Evolutionary conservation across 805 yeast species (phyloP).

Genomic region (Yarrowia sp.): DNA sequence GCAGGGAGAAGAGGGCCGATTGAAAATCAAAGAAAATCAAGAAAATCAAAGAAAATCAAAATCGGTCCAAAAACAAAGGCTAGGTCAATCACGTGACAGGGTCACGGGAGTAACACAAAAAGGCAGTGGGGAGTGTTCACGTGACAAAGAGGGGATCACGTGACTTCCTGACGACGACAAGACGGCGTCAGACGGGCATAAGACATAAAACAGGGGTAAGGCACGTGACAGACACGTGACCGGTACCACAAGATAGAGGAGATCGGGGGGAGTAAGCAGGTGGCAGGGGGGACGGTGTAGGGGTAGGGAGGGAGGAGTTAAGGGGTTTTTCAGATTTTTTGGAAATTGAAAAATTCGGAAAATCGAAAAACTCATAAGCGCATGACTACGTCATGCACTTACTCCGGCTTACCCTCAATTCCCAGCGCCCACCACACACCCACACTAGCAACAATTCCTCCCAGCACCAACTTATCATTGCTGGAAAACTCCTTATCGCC

Average conservation of each 20-base stretch:
- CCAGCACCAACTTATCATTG: slow-evolving; percentile 39
- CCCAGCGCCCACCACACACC: slow-evolving; percentile 42
- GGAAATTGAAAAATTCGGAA: too few species aligned
- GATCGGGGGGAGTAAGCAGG: not conserved
- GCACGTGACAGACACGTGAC: too few species aligned
- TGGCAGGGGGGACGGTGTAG: not conserved
- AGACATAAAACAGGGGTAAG: not conserved
- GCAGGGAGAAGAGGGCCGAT: not conserved
- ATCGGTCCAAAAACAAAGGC: too few species aligned
- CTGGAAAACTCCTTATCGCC: not conserved
- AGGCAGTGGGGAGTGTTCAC: not conserved
- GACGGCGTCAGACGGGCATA: not conserved
- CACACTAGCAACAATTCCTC: slow-evolving; percentile 38
- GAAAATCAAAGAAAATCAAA: not conserved
- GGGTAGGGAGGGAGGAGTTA: too few species aligned
- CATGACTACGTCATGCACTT: not conserved
- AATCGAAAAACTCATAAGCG: not conserved
- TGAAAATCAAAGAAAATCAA: too few species aligned
- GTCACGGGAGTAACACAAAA: not conserved
- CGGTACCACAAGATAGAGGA: not conserved
- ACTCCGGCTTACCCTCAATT: slow-evolving; percentile 30
- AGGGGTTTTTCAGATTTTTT: too few species aligned
- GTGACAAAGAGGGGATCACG: too few species aligned
- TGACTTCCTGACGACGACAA: too few species aligned
- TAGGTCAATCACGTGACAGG: not conserved